phyloP scores from a whole-genome alignment of 1,284 basidiomycete genomes.

The Leccinum colubrinum region DNA sequence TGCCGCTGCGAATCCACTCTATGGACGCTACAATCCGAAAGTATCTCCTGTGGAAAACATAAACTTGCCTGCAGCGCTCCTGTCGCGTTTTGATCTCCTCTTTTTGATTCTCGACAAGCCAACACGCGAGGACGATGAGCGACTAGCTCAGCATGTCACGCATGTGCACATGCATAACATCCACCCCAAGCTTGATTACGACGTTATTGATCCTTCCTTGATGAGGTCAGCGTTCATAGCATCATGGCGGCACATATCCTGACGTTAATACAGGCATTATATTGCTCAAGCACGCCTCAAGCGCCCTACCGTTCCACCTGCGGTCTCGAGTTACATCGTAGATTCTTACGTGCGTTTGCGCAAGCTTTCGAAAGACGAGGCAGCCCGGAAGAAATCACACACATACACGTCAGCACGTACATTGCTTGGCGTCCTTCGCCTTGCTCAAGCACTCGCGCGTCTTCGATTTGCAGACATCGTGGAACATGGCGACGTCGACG shows the following conservation, averaged over 20 bases:
- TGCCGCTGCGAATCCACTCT: conserved; percentile 97
- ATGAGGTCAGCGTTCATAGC: conserved; percentile 65
- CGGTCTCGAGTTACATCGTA: conserved; percentile 92
- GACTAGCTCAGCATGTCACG: conserved; percentile 95
- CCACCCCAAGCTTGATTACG: conserved; percentile 84
- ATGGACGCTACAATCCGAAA: conserved; percentile 97
- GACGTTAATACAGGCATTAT: conserved; percentile 68
- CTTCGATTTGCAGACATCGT: conserved; percentile 84
- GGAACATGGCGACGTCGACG: conserved; percentile 89
- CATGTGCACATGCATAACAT: conserved; percentile 96
- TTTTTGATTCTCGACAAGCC: conserved; percentile 99
- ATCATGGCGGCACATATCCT: background rate
- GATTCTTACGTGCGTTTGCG: conserved; percentile 95
- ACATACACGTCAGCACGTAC: conserved; percentile 98
- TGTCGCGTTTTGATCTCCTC: conserved; percentile 95
- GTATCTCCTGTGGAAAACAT: conserved; percentile 99
- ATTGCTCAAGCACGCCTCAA: conserved; percentile 92
- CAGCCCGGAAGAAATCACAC: conserved; percentile 85
- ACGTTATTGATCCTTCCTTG: conserved; percentile 81
- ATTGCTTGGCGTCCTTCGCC: conserved; percentile 90
- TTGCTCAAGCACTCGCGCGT: conserved; percentile 93
- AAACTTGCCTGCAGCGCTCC: conserved; percentile 94
- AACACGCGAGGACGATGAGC: conserved; percentile 90
- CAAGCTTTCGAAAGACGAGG: conserved; percentile 90
- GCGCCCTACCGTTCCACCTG: conserved; percentile 83